Base-by-base conservation (phyloP, 2,329 filamentous ascomycete species). In the Talaromyces piceae region DNA sequence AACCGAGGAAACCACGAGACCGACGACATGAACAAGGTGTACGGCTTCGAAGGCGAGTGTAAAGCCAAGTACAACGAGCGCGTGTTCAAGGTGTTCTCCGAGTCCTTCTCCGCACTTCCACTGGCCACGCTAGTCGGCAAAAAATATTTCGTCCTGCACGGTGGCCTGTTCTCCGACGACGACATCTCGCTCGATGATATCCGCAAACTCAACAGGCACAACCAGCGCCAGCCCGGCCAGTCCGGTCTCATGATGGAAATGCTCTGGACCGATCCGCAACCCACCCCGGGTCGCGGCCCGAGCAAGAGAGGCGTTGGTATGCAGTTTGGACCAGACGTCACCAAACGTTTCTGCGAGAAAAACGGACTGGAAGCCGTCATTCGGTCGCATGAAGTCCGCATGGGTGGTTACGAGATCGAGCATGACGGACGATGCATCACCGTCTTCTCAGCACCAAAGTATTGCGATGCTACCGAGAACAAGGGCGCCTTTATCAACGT, bases 181-280 rank as follows among this genome's bases (percentile, higher is more conserved):
- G 93, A 88, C 59, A 79, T 91, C 57, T 91, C 88, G 0, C 75
- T 98, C 48, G 88, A 97, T 59, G 91, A 98, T 65, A 94, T 98
- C 59, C 83, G 93, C 59, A 94, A 95, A 73, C 77, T 97, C 52
- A 85, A 97, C 71, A 80, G 91, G 58, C 91, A 96, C 73, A 83
- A 81, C 67, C 93, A 97, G 72, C 81, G 88, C 55, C 91, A 97
- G 64, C 91, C 93, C 2, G 93, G 93, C 27, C 93, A 98, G 69
- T 75, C 87, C 45, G 93, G 93, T 12, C 74, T 98, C 61, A 98
- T 98, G 93, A 98, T 98, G 93, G 93, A 98, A 73, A 98, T 98
- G 93, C 80, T 98, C 44, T 98, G 93, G 93, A 97, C 93, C 1
- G 93, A 98, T 66, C 93, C 93, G 2, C 93, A 98, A 68, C 79